Evolutionary conservation across 345 rosid species (phyloP).

Genomic region (Bruguiera sexangula): DNA sequence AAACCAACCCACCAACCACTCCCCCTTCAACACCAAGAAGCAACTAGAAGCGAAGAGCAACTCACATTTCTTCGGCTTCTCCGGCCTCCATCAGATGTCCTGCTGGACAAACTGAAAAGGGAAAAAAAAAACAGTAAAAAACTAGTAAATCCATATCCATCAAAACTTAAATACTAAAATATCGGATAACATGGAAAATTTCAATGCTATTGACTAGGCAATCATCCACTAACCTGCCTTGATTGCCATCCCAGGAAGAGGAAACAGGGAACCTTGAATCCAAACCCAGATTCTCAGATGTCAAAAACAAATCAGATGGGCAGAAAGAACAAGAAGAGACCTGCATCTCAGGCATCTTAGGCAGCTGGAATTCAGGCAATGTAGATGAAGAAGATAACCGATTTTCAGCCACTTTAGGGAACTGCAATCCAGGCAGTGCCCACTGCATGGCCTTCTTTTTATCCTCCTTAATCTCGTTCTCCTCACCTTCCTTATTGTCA

Average conservation of each 20-base stretch:
- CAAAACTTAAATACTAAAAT: background rate
- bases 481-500: conserved; percentile 33
- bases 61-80: conserved; percentile 78
- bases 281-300: conserved; percentile 49
- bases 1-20: background rate
- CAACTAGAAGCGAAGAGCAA: background rate
- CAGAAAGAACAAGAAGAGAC: conserved; percentile 38
- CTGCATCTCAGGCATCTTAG: background rate
- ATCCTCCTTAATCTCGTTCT: conserved; percentile 21
- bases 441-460: conserved; percentile 52
- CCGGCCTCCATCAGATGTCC: conserved; percentile 58
- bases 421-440: conserved; percentile 79
- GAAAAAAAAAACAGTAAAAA: background rate
- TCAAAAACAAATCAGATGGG: conserved; percentile 54
- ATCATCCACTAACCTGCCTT: background rate
- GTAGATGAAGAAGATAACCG: conserved; percentile 13
- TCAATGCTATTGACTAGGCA: too few species aligned
- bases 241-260: conserved; percentile 1
- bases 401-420: conserved; percentile 33
- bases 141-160: background rate
- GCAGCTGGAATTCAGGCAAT: conserved; percentile 13
- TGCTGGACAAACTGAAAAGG: conserved; percentile 44
- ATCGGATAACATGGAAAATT: too few species aligned
- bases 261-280: background rate
- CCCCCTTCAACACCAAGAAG: background rate